Base-by-base conservation (phyloP, 1,284 basidiomycete genomes). In the Leccinum holopus region DNA sequence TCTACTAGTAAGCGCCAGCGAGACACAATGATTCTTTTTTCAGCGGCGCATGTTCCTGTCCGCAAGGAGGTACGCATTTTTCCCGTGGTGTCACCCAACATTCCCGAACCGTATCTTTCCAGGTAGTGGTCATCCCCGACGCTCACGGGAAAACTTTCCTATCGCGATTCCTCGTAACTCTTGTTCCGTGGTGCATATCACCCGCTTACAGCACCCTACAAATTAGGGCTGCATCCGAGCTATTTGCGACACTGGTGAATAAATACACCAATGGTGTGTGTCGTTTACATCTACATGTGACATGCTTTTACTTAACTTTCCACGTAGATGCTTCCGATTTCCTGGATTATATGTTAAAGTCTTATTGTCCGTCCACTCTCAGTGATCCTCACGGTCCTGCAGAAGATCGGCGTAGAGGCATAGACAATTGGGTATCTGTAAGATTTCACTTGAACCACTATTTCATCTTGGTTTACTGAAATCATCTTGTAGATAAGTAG, bases 371-470 rank as follows among this genome's bases (percentile, higher is more conserved):
- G 0, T 67, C 76, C 9, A 76, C 83, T 35, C 78, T 91, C 14
- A 69, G 69, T 2, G 72, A 80, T 55, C 37, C 65, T 0, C 58
- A 55, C 8, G 58, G 67, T 3, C 14, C 77, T 3, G 54, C 76
- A 1, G 78, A 80, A 28, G 75, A 69, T 57, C 83, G 92, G 16
- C 80, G 79, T 66, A 75, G 79, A 57, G 84, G 85, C 0, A 80
- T 95, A 28, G 72, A 76, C 37, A 81, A 81, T 12, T 95, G 90
- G 88, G 80, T 81, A 63, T 93, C 88, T 89, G 92, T 94, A 65
- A 63, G 33, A 39, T 39, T 12, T 21, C 59, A 30, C 57, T 60
- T 55, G 18, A 10, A 57, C 5, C 18, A 6, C 51, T 11, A 49
- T 53, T 57, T 54, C 8, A 1, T 21, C 61, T 9, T 70, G 63